A percentile compares a stretch with the other conserved stretches of the same genome.
These are phyloP conservation scores for Xerocomellus amylosporus DNA, from an alignment of 768 basidiomycete species.

Conservation along the genomic window DNA sequence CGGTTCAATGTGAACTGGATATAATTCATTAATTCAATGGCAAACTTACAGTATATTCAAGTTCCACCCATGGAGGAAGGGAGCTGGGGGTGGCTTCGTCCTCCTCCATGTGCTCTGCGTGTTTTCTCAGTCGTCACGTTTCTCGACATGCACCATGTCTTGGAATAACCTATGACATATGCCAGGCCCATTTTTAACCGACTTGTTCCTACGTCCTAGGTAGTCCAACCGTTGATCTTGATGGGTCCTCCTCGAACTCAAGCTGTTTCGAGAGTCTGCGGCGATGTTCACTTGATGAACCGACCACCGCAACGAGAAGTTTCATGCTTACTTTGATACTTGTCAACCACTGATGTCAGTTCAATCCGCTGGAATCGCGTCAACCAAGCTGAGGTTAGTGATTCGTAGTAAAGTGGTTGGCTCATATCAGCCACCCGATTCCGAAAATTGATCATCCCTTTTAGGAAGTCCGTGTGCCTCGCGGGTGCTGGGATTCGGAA, in stretches of 20 bases:
- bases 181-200: conserved; percentile 40
- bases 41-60: conserved; percentile 76
- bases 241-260: background rate
- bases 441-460: conserved; percentile 5
- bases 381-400: background rate
- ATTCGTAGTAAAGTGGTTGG: background rate
- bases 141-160: background rate
- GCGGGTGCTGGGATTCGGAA: conserved; percentile 11
- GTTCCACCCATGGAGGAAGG: conserved; percentile 85
- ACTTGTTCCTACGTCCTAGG: background rate
- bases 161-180: conserved; percentile 56
- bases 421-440: too few species aligned
- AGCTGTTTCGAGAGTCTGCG: background rate
- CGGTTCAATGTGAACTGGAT: background rate
- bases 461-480: conserved; percentile 26
- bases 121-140: conserved; percentile 1
- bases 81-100: conserved; percentile 73
- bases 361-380: background rate
- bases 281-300: background rate
- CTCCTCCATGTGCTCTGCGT: conserved; percentile 89
- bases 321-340: background rate
- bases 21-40: background rate
- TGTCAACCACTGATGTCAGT: background rate
- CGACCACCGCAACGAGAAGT: background rate
- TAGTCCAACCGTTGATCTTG: background rate